Conservation (phyloP, 192 early-diverging fungal genomes). For the Gonapodya prolifera region DNA sequence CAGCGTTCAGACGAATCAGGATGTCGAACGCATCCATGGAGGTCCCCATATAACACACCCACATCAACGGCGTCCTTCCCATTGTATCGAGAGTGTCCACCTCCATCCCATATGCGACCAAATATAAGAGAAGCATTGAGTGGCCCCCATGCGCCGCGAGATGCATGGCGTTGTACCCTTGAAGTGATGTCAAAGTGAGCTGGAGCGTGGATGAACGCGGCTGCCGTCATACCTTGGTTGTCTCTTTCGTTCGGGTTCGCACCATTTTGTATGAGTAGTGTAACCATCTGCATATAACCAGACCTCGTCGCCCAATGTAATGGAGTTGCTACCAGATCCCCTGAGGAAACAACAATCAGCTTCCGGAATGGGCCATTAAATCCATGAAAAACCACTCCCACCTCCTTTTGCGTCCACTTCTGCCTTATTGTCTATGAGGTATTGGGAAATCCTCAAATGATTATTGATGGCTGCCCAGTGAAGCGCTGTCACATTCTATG, state of each 20-base stretch:
- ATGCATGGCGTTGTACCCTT: slow-evolving; percentile 75
- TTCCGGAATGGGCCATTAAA: background rate
- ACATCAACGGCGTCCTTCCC: slow-evolving; percentile 84
- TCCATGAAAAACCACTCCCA: slow-evolving; percentile 2
- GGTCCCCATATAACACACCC: slow-evolving; percentile 84
- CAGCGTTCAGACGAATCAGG: slow-evolving; percentile 57
- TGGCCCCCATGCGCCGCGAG: slow-evolving; percentile 76
- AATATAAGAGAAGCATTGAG: slow-evolving; percentile 57
- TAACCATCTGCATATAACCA: slow-evolving; percentile 58
- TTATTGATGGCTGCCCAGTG: slow-evolving; percentile 71
- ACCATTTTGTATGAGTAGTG: slow-evolving; percentile 59
- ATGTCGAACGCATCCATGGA: slow-evolving; percentile 49
- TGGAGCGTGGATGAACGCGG: too few relatives aligned
- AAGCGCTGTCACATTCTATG: slow-evolving; percentile 37
- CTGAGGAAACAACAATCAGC: slow-evolving; percentile 2
- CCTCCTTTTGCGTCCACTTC: slow-evolving; percentile 61
- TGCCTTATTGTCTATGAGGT: slow-evolving; percentile 65
- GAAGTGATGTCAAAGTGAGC: slow-evolving; percentile 45
- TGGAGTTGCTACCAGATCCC: slow-evolving; percentile 68
- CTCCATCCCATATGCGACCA: slow-evolving; percentile 53
- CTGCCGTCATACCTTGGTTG: slow-evolving; percentile 45
- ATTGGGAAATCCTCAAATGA: slow-evolving; percentile 18
- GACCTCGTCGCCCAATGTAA: slow-evolving; percentile 86
- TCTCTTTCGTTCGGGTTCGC: slow-evolving; percentile 62
- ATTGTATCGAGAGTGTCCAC: slow-evolving; percentile 61